Base-by-base conservation (phyloP, 306 rosid species). In the Pterocarpus santalinus region DNA sequence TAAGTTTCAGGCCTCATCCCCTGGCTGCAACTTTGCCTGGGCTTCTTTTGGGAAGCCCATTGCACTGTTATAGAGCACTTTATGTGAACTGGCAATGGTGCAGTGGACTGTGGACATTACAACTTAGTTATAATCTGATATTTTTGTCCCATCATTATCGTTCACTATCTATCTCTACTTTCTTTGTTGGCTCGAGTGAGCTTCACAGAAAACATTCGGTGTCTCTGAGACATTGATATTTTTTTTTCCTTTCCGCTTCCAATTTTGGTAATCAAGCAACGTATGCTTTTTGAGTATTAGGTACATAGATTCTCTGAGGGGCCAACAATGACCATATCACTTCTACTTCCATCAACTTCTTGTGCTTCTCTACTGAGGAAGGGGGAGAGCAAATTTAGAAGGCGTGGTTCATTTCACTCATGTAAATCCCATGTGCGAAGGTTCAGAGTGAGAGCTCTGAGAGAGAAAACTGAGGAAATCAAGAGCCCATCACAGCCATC, bases 401-500 rank as follows among this genome's bases (percentile, higher is more conserved):
- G 12, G 52, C 41, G 9, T 66, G 82, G 79, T 80, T 66, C 91
- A 8, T 14, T 79, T 76, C 84, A 69, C 33, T 60, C 77, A 44
- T 78, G 62, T 30, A 81, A 78, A 63, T 69, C 82, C 49, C 82
- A 14, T 51, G 65, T 76, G n/a, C 85, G 81, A 68, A 70, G 82
- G n/a, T 87, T 94, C 82, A 88, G 85, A 74, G 86, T 91, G 60
- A 83, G 81, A 84, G 92, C 98, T 60, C 81, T 92, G 57, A 87
- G 65, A 80, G 90, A 92, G 90, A 92, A 91, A 85, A 90, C 94
- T 1, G 97, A 91, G 77, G 87, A 92, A 87, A 86, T 83, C 41
- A 77, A 92, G 80, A 78, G 30, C 90, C 85, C 96, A 13, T 81
- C 92, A 28, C 62, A 90, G 53, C 22, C 88, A 44, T 77, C 97